phyloP scores from a whole-genome alignment of 2,329 filamentous ascomycete species.

The Delphinella strobiligena region DNA sequence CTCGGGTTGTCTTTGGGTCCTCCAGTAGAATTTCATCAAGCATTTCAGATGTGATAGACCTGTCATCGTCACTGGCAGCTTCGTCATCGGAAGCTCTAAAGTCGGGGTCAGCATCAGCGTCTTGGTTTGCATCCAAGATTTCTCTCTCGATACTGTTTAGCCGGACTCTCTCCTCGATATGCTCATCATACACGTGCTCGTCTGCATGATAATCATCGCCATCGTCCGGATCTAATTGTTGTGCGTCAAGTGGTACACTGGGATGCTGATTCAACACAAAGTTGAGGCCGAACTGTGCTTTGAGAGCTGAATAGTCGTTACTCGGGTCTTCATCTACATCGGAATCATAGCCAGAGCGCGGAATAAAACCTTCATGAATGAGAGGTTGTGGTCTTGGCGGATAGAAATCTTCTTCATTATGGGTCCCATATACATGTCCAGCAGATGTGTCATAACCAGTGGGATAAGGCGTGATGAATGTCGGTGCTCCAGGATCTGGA shows the following conservation, averaged over 20 bases:
- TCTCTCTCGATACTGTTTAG: constrained; percentile 15
- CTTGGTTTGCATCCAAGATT: constrained; percentile 19
- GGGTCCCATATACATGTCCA: background rate
- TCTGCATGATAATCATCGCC: constrained; percentile 17
- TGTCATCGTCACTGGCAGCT: constrained; percentile 8
- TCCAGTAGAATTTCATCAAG: constrained; percentile 9
- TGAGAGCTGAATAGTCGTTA: constrained; percentile 14
- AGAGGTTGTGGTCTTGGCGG: constrained; percentile 10
- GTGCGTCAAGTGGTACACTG: constrained; percentile 11
- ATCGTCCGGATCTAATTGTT: constrained; percentile 16
- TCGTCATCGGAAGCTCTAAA: constrained; percentile 22
- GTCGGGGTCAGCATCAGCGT: constrained; percentile 21
- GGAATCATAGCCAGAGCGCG: constrained; percentile 21
- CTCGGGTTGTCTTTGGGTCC: constrained; percentile 2
- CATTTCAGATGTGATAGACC: constrained; percentile 8
- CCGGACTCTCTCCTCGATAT: background rate
- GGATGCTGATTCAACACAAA: constrained; percentile 7
- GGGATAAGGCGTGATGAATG: background rate
- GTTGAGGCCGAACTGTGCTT: constrained; percentile 12
- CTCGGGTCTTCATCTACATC: constrained; percentile 18
- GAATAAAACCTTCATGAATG: constrained; percentile 28
- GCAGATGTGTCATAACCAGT: background rate
- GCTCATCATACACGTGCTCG: constrained; percentile 16
- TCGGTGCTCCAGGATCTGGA: background rate
- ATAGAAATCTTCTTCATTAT: constrained; percentile 3